Evolutionary conservation across 1,284 basidiomycete genomes (phyloP).

Genomic region (Schizophyllum commune): DNA sequence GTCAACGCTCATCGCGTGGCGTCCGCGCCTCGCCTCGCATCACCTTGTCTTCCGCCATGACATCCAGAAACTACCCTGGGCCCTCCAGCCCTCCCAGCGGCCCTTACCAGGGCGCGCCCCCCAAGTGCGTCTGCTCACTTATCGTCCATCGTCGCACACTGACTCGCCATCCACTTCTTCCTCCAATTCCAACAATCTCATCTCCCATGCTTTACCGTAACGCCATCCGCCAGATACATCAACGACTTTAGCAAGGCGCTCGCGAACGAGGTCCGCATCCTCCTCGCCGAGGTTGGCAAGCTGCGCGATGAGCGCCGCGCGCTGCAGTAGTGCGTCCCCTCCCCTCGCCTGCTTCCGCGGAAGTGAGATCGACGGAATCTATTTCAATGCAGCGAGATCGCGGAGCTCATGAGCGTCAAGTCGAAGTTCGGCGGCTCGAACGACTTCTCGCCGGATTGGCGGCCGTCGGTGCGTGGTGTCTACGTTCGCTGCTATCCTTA

Average conservation of each 20-base stretch:
- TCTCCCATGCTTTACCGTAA: neutral
- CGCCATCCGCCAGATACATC: conserved; percentile 40
- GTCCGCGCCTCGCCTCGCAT: neutral
- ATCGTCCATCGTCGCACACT: too few relatives aligned
- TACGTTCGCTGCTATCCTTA: neutral
- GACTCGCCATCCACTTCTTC: neutral
- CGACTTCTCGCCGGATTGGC: conserved; percentile 63
- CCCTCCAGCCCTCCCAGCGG: neutral
- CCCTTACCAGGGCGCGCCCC: neutral
- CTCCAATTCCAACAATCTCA: neutral
- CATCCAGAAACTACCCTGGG: neutral
- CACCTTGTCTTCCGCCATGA: neutral
- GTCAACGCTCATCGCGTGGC: neutral
- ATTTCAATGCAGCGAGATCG: conserved; percentile 48
- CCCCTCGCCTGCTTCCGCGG: neutral
- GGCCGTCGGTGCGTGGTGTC: conserved; percentile 35
- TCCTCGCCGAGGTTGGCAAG: conserved; percentile 66
- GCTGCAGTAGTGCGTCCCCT: conserved; percentile 53
- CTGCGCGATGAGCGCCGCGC: conserved; percentile 64
- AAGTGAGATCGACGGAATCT: neutral
- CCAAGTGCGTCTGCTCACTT: neutral
- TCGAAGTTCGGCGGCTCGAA: conserved; percentile 66
- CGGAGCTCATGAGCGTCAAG: conserved; percentile 68
- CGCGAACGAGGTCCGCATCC: conserved; percentile 49
- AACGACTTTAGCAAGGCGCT: conserved; percentile 65